phyloP scores from a whole-genome alignment of 2,329 filamentous ascomycete genomes.

The Xylariaceae sp. region DNA sequence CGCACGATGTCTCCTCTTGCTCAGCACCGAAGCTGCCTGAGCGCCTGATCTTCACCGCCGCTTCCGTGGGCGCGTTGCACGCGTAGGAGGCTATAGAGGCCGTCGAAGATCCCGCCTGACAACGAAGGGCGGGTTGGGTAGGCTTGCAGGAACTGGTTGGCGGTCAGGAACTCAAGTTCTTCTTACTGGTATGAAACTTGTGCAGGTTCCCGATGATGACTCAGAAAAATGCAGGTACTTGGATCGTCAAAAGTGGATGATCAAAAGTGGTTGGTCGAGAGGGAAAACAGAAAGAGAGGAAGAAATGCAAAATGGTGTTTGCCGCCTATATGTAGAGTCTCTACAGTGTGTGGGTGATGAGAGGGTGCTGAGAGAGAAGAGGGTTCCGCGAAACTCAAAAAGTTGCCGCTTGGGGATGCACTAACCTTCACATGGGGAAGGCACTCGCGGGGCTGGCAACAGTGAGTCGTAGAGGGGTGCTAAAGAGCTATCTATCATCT shows the following conservation, averaged over 20 bases:
- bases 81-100: constrained; percentile 18
- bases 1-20: constrained; percentile 16
- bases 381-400: no score
- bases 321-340: no score
- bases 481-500: no score
- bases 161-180: constrained; percentile 31
- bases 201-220: constrained; percentile 32
- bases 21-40: constrained; percentile 17
- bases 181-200: constrained; percentile 29
- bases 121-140: constrained; percentile 27
- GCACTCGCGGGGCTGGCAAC: no score
- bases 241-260: neutral
- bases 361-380: no score
- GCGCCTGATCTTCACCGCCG: constrained; percentile 25
- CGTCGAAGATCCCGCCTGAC: constrained; percentile 24
- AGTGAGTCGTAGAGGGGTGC: no score
- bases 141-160: constrained; percentile 27
- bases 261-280: neutral
- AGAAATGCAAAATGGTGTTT: no score
- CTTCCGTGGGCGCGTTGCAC: constrained; percentile 22
- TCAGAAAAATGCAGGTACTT: constrained; percentile 19
- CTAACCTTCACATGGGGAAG: no score
- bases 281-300: no score
- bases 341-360: no score
- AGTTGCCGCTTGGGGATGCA: no score